These are phyloP conservation scores for Solanum rostratum DNA, from an alignment of 257 asterid genomes.

Conservation along the genomic window DNA sequence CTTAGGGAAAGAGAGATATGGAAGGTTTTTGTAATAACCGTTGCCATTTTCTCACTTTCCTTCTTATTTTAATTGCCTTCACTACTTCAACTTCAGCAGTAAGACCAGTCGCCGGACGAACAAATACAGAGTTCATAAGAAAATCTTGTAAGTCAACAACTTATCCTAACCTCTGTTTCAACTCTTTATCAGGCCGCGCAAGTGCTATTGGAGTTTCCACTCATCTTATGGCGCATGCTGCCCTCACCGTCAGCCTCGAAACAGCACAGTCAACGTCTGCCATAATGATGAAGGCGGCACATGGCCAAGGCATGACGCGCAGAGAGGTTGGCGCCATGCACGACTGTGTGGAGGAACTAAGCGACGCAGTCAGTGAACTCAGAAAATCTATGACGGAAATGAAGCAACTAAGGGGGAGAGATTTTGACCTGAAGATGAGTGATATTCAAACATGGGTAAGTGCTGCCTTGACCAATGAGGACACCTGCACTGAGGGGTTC, in stretches of 20 bases:
- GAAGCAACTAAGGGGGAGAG: constrained; percentile 17
- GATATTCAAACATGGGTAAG: constrained; percentile 76
- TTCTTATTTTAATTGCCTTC: constrained; percentile 7
- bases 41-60: background rate
- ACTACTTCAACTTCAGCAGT: constrained; percentile 7
- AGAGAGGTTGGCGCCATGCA: constrained; percentile 51
- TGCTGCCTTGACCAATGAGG: constrained; percentile 72
- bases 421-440: constrained; percentile 26
- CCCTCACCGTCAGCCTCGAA: constrained; percentile 38
- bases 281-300: constrained; percentile 27
- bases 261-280: constrained; percentile 32
- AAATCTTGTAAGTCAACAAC: constrained; percentile 51
- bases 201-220: constrained; percentile 32
- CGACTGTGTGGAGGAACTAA: constrained; percentile 60
- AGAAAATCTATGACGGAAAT: constrained; percentile 35
- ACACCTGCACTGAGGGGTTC: constrained; percentile 63
- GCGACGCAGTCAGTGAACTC: constrained; percentile 37
- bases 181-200: constrained; percentile 45
- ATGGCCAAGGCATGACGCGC: constrained; percentile 22
- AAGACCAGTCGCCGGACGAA: constrained; percentile 4
- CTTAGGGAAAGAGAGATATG: constrained; percentile 8
- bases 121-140: constrained; percentile 38
- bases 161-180: constrained; percentile 58
- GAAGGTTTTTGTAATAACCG: constrained; percentile 2
- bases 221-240: constrained; percentile 39